phyloP scores from a whole-genome alignment of 331 rosid species.

The Prunus yedoensis region DNA sequence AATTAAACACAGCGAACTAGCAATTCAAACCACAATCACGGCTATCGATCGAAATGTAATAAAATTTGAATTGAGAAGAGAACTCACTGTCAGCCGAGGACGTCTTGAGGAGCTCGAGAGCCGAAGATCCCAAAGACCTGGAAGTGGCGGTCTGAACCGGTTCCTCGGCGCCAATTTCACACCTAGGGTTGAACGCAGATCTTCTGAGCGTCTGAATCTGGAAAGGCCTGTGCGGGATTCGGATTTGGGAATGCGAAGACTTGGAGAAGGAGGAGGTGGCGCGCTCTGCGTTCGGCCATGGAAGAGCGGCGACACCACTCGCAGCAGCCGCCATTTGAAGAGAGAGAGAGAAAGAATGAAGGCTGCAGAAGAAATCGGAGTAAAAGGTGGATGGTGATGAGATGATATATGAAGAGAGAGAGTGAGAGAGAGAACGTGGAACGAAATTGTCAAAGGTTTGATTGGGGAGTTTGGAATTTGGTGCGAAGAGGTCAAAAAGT shows the following conservation, averaged over 20 bases:
- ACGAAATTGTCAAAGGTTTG: slow-evolving; percentile 14
- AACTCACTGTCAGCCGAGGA: slow-evolving; percentile 69
- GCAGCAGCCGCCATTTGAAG: slow-evolving; percentile 46
- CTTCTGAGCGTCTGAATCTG: slow-evolving; percentile 11
- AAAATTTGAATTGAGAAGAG: neutral
- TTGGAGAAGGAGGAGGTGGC: slow-evolving; percentile 26
- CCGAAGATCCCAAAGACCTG: slow-evolving; percentile 35
- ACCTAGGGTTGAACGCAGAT: slow-evolving; percentile 25
- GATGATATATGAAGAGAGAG: neutral
- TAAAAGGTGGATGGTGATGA: neutral
- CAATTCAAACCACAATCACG: neutral
- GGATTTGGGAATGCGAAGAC: slow-evolving; percentile 22
- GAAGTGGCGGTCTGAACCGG: slow-evolving; percentile 28
- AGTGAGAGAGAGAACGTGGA: neutral
- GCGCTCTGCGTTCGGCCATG: slow-evolving; percentile 12
- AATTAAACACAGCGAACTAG: neutral
- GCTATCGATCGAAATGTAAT: neutral
- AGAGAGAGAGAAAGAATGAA: neutral
- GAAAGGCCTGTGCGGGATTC: slow-evolving; percentile 16
- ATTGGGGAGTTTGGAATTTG: neutral
- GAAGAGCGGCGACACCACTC: slow-evolving; percentile 28
- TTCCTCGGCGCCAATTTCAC: slow-evolving; percentile 33
- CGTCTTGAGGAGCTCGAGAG: slow-evolving; percentile 73
- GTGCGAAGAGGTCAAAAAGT: neutral
- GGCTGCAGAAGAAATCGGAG: neutral